Percentiles rank a stretch among this genome's conserved stretches.
Conservation (phyloP, 2,329 filamentous ascomycete species). For the Pseudophaeomoniella oleicola region DNA sequence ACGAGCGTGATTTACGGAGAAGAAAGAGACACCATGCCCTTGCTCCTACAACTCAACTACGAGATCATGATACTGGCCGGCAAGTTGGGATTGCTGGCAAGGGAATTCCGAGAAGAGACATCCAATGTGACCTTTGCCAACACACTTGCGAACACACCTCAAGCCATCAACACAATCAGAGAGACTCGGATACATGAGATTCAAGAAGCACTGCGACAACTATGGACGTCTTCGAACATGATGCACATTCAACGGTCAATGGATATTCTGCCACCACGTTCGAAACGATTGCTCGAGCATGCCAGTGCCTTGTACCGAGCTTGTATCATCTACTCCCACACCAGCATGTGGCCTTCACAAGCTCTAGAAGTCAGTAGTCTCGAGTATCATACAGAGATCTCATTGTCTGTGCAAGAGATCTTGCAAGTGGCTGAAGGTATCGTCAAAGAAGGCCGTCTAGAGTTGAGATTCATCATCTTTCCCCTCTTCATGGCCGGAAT, state of each 20-base stretch:
- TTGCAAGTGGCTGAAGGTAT: slow-evolving; percentile 28
- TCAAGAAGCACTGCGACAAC: slow-evolving; percentile 20
- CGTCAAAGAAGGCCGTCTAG: slow-evolving; percentile 21
- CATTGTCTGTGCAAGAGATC: slow-evolving; percentile 29
- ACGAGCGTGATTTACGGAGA: slow-evolving; percentile 21
- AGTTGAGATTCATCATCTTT: slow-evolving; percentile 34
- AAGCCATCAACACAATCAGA: slow-evolving; percentile 12
- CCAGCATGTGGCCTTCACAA: slow-evolving; percentile 38
- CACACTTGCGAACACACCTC: slow-evolving; percentile 6
- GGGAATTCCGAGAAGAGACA: slow-evolving; percentile 23
- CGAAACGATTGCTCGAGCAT: slow-evolving; percentile 27
- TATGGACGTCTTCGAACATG: slow-evolving; percentile 23
- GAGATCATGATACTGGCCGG: slow-evolving; percentile 30
- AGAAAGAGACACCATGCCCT: slow-evolving; percentile 21
- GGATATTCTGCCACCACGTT: slow-evolving; percentile 19
- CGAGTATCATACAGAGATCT: slow-evolving; percentile 25
- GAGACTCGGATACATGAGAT: slow-evolving; percentile 20
- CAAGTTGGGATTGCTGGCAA: slow-evolving; percentile 28
- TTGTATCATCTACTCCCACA: slow-evolving; percentile 37
- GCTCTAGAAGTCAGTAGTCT: slow-evolving; percentile 22
- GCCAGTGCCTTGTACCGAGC: slow-evolving; percentile 34
- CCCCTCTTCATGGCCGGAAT: slow-evolving; percentile 40
- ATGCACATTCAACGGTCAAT: slow-evolving; percentile 20
- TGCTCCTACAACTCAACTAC: slow-evolving; percentile 29
- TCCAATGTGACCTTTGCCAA: slow-evolving; percentile 7